Evolutionary conservation across 140 eudicot species (phyloP), one percentile per base, ranked within the genome.

Genomic region (Cichorium intybus): DNA sequence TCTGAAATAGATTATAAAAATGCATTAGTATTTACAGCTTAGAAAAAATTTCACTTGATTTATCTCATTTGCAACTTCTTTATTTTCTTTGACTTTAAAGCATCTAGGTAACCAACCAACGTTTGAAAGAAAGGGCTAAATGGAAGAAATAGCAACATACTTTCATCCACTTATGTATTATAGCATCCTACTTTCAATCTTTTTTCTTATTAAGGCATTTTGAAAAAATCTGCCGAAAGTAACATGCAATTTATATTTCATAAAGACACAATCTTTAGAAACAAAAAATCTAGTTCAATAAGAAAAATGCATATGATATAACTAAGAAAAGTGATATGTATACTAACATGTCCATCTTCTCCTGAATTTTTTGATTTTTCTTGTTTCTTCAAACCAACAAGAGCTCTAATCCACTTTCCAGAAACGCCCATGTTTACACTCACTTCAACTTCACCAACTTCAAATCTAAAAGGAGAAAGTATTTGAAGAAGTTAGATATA

Each of bases 331-430:
- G 34, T 47, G 58, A 24, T 69, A 68, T 21, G 21, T 37, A 55
- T 60, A 80, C 79, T 54, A 73, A 91, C 97, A 64, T 75, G 87
- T 69, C 79, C 96, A 76, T 81, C 81, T 60, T 82, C 85, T 51
- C 81, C 89, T 0, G 83, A 73, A 41, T 77, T 78, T 31, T 70
- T 77, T 37, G 95, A 77, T 61, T 79, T 91, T 27, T 91, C 96
- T 46, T 88, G 75, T 73, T 87, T 91, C 87, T 91, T 91, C 47
- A 78, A 68, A 31, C 98, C 96, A 72, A 91, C 72, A 64, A 91
- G 75, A 33, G 95, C 87, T 77, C 69, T 79, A 55, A 91, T 74
- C 98, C 98, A 91, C 67, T 85, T 91, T 56, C 81, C 87, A 22
- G 97, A 77, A 57, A 82, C 90, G 45, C 98, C 98, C 98, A 91